phyloP scores from a whole-genome alignment of 805 yeast species.

The Pichia nakasei region DNA sequence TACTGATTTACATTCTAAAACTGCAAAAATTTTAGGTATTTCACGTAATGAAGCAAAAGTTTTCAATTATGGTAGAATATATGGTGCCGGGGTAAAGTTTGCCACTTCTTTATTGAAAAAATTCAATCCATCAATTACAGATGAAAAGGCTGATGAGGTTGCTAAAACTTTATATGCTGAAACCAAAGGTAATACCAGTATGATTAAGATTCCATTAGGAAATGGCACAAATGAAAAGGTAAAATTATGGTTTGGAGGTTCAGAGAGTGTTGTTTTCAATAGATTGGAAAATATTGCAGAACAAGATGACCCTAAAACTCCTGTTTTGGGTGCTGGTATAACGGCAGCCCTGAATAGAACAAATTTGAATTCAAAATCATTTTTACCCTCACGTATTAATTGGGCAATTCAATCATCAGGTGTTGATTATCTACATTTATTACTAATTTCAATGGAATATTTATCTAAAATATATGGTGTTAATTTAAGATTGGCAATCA shows the following conservation, averaged over 20 bases:
- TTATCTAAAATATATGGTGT: slow-evolving; percentile 53
- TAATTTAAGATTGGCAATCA: slow-evolving; percentile 69
- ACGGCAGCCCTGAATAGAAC: slow-evolving; percentile 69
- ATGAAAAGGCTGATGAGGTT: slow-evolving; percentile 52
- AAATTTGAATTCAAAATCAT: slow-evolving; percentile 57
- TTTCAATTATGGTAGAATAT: slow-evolving; percentile 93
- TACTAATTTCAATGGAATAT: slow-evolving; percentile 83
- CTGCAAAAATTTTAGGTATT: slow-evolving; percentile 84
- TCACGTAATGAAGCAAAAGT: slow-evolving; percentile 88
- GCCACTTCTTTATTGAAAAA: slow-evolving; percentile 78
- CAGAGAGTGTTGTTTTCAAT: slow-evolving; percentile 88
- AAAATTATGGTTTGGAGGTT: slow-evolving; percentile 72
- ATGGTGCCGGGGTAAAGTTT: slow-evolving; percentile 93
- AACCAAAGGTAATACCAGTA: slow-evolving; percentile 64
- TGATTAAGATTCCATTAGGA: slow-evolving; percentile 5
- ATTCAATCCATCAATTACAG: slow-evolving; percentile 65
- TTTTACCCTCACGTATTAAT: slow-evolving; percentile 83
- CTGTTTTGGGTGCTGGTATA: slow-evolving; percentile 87
- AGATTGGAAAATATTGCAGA: slow-evolving; percentile 81
- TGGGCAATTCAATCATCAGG: slow-evolving; percentile 99
- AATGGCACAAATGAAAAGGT: slow-evolving; percentile 5
- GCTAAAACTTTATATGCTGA: slow-evolving; percentile 65
- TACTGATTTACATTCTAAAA: slow-evolving; percentile 91
- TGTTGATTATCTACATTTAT: slow-evolving; percentile 85
- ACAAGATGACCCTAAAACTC: slow-evolving; percentile 74